Base-by-base conservation (phyloP, 2,329 filamentous ascomycete genomes). In the Fusarium veterinarium region DNA sequence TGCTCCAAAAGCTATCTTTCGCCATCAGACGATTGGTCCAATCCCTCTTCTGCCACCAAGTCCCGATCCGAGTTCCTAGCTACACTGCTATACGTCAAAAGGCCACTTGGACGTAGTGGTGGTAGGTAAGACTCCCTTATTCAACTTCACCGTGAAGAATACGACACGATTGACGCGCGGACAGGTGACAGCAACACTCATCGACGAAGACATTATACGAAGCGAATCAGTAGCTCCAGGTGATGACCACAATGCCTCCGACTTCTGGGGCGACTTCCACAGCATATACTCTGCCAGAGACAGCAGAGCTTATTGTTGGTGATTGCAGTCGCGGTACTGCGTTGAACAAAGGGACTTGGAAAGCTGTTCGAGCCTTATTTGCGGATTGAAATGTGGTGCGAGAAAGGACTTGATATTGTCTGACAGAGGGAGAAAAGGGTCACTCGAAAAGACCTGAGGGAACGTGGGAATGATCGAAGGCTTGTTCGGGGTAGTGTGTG, bases 291-390 rank as follows among this genome's bases (percentile, higher is more conserved):
- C 8, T 38, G n/a, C 30, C 2, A 14, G 16, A 38, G 23, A 35
- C 8, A 51, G 41, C 10, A n/a, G 14, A 60, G 41, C 7, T 16
- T 17, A 9, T 17, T 41, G 7, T 7, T 30, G 19, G 8, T 10
- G 30, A 25, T 20, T 20, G 40, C 31, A 40, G 41, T 45, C n/a
- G 14, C 13, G 4, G 52, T 69, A 33, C 23, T 40, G 40, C 19
- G 60, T 70, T 38, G 44, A 60, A 70, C 48, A 33, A 19, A 35
- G 17, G 40, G 20, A 64, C 30, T 20, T 20, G 41, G 8, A 31
- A 25, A 66, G 60, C 48, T 44, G n/a, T 23, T 25, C 53, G 55
- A 70, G 42, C 60, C 60, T 40, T 70, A 51, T 44, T 69, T 60
- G 65, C 48, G 38, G 17, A n/a, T 51, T 35, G 31, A 3, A 8